phyloP scores from a whole-genome alignment of 495 filamentous ascomycete species.

The Rhypophila decipiens region DNA sequence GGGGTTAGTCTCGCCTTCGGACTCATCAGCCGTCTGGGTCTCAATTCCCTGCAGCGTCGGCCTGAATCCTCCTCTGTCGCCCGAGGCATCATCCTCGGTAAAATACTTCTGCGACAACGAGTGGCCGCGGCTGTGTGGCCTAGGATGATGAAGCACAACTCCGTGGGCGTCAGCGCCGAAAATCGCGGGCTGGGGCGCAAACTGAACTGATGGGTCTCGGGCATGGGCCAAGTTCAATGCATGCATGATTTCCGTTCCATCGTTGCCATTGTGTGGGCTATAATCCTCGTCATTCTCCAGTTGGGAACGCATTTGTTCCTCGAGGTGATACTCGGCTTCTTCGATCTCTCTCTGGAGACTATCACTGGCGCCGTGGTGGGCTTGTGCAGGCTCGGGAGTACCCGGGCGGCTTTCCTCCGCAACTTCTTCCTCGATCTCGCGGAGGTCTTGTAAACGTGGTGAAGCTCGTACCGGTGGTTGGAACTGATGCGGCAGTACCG shows the following conservation, averaged over 20 bases:
- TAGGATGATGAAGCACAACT: conserved; percentile 52
- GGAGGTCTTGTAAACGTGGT: conserved; percentile 48
- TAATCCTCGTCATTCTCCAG: conserved; percentile 61
- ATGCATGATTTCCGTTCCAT: conserved; percentile 20
- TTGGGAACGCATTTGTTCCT: conserved; percentile 64
- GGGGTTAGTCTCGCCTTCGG: conserved; percentile 71
- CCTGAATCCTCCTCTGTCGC: conserved; percentile 26
- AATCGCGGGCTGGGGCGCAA: conserved; percentile 29
- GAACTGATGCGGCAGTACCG: conserved; percentile 47
- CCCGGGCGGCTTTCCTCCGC: conserved; percentile 39
- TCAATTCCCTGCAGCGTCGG: conserved; percentile 21
- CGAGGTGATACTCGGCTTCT: conserved; percentile 76
- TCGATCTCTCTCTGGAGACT: conserved; percentile 81
- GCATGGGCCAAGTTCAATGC: conserved; percentile 21
- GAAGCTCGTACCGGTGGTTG: conserved; percentile 48
- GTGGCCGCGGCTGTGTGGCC: conserved; percentile 55
- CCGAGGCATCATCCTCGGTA: conserved; percentile 36
- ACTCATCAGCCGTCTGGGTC: conserved; percentile 44
- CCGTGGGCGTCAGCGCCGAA: conserved; percentile 40
- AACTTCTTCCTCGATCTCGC: conserved; percentile 49
- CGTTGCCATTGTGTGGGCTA: conserved; percentile 45
- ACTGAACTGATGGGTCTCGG: conserved; percentile 36
- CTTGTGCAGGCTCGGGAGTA: conserved; percentile 39
- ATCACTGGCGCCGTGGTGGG: conserved; percentile 37
- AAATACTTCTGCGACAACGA: conserved; percentile 50